Evolutionary conservation across 2,329 filamentous ascomycete genomes (phyloP).

Genomic region (Immersiporthe knoxdaviesiana): DNA sequence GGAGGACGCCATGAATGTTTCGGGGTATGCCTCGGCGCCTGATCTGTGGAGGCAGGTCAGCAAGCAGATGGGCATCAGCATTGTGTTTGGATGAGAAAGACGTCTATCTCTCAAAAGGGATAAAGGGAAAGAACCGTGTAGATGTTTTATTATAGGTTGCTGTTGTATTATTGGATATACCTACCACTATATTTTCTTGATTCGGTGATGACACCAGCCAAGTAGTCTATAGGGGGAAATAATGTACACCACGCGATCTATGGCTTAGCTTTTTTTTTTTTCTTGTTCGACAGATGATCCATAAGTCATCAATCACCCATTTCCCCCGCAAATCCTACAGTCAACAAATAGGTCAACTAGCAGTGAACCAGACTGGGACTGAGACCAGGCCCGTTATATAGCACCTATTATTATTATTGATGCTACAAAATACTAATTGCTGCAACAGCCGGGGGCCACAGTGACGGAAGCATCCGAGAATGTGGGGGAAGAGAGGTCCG

Average conservation of each 20-base stretch:
- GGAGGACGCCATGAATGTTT: conserved; percentile 7
- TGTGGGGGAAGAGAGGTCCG: background rate
- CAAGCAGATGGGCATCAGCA: conserved; percentile 59
- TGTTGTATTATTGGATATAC: background rate
- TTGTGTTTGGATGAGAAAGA: conserved; percentile 59
- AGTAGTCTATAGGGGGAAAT: background rate
- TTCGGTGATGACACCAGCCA: background rate
- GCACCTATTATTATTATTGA: too few species aligned
- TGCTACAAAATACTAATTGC: background rate
- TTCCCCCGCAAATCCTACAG: too few species aligned
- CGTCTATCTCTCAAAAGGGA: background rate
- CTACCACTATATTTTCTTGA: background rate
- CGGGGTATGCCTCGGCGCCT: conserved; percentile 16
- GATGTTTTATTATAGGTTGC: background rate
- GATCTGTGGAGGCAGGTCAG: conserved; percentile 63
- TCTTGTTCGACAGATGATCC: background rate
- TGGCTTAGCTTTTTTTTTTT: background rate
- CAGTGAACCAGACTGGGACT: background rate
- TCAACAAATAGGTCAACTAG: too few species aligned
- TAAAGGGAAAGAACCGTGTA: background rate
- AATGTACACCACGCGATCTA: background rate
- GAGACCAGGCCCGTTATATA: too few species aligned
- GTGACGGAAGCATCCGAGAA: background rate
- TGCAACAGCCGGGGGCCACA: background rate
- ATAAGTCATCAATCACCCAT: too few species aligned